phyloP scores from a whole-genome alignment of 805 yeast genomes.

The Saturnispora mendoncae region DNA sequence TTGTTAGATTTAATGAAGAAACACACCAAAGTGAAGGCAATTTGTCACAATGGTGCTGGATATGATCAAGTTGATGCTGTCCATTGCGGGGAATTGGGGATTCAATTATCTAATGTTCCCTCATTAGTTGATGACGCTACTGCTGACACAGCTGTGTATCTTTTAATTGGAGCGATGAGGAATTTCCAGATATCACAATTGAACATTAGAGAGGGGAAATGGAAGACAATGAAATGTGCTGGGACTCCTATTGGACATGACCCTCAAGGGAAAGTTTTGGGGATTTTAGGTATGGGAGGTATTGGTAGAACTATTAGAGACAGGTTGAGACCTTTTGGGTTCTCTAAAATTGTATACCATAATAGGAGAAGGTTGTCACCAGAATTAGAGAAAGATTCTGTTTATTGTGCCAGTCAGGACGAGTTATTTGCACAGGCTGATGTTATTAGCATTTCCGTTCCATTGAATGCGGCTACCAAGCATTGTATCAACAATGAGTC shows the following conservation, averaged over 20 bases:
- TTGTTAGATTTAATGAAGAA: conserved; percentile 30
- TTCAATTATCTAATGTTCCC: conserved; percentile 47
- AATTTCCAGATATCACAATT: conserved; percentile 55
- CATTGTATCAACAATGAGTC: conserved; percentile 58
- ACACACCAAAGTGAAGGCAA: conserved; percentile 30
- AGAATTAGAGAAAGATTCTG: conserved; percentile 61
- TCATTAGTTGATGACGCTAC: conserved; percentile 45
- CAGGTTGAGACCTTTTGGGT: conserved; percentile 70
- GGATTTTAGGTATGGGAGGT: conserved; percentile 84
- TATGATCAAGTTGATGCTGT: conserved; percentile 43
- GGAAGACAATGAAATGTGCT: conserved; percentile 42
- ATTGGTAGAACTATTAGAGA: conserved; percentile 76
- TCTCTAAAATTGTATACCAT: conserved; percentile 59
- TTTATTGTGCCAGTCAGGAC: conserved; percentile 57
- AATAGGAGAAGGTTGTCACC: conserved; percentile 52
- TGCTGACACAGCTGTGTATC: conserved; percentile 46
- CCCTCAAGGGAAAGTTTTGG: conserved; percentile 68
- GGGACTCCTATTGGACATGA: conserved; percentile 63
- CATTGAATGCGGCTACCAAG: conserved; percentile 61
- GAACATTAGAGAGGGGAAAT: conserved; percentile 47
- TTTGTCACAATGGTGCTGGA: conserved; percentile 50
- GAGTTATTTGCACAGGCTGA: conserved; percentile 58
- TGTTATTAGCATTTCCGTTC: conserved; percentile 65
- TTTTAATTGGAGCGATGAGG: conserved; percentile 44
- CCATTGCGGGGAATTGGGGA: conserved; percentile 32